These are phyloP conservation scores for Strobilomyces echinocephalus DNA, from an alignment of 768 basidiomycete genomes.

Conservation along the genomic window DNA sequence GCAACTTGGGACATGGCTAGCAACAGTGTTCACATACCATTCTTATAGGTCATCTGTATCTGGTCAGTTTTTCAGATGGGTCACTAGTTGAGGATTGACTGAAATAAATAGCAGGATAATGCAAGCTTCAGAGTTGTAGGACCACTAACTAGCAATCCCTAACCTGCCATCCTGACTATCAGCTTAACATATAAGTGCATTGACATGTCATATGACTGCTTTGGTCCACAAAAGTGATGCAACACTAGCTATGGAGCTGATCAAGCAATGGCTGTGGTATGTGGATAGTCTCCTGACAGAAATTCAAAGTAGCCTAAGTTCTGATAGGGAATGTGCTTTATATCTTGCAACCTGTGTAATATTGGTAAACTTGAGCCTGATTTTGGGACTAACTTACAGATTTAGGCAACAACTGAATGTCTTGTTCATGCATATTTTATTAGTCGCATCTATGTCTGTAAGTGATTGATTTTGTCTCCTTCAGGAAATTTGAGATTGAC, in stretches of 20 bases:
- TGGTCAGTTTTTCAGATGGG: constrained; percentile 14
- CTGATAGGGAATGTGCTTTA: constrained; percentile 9
- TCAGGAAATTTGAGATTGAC: not conserved
- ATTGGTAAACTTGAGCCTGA: not conserved
- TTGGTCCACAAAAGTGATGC: constrained; percentile 1
- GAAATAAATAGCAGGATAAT: constrained; percentile 12
- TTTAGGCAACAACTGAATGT: constrained; percentile 15
- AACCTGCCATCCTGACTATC: not conserved
- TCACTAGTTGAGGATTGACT: not conserved
- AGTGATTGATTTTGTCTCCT: not conserved
- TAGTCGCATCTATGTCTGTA: constrained; percentile 22
- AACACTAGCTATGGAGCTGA: not conserved
- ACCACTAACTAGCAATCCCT: not conserved
- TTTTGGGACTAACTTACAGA: constrained; percentile 1
- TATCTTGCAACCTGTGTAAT: constrained; percentile 19
- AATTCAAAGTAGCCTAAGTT: not conserved
- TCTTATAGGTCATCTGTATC: constrained; percentile 13
- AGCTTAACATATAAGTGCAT: constrained; percentile 5
- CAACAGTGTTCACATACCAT: not conserved
- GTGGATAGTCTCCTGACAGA: not conserved
- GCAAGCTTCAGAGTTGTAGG: constrained; percentile 18
- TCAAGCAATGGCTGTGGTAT: not conserved
- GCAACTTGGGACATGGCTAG: too few relatives aligned
- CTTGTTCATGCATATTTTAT: constrained; percentile 24
- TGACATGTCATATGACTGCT: constrained; percentile 6